Evolutionary conservation across 805 yeast genomes (phyloP), one percentile per base, ranked within the genome.

Genomic region (Candida broadrunensis): DNA sequence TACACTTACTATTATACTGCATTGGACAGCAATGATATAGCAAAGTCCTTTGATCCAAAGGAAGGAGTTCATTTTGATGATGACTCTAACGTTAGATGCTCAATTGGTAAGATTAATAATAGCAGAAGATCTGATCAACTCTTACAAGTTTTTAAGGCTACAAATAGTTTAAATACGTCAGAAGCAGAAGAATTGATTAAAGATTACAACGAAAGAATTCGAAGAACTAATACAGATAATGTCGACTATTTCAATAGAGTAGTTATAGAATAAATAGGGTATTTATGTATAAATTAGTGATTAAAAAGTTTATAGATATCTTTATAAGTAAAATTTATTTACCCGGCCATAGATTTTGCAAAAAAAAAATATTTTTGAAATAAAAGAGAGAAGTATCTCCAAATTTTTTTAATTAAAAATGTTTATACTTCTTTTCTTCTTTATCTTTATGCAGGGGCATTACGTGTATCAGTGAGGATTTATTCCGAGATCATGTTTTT

Each of bases 401-500:
- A 25, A 25, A 7, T 13, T 25, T 25, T 25, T 21, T 21, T 7
- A 41, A n/a, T n/a, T n/a, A n/a, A n/a, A 35, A 19, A 27, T n/a
- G 35, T 40, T 32, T 33, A 25, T 31, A 41, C 36, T 41, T 36
- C 37, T 39, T 41, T 43, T 43, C 38, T 54, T 54, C 64, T 64
- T 66, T 74, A 87, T 90, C 97, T 84, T 91, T 91, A 88, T 91
- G 98, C 99, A 85, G 85, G 99, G 98, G 98, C 96, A 91, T 89
- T 91, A 93, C 98, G 96, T 96, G 95, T 88, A 89, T 91, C 98
- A 90, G 96, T 91, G 99, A 91, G 98, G 99, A 93, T 89, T 90
- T 96, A 97, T 15, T 93, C 99, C 98, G 99, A 91, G 99, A 89
- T 90, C 95, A 96, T 91, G 98, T 93, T 88, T 91, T 91, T 91